A percentile compares a stretch with the other conserved stretches of the same genome.
These are phyloP conservation scores for Cryptosporidium sp. DNA, from an alignment of 169 alveolate species.

Conservation along the genomic window DNA sequence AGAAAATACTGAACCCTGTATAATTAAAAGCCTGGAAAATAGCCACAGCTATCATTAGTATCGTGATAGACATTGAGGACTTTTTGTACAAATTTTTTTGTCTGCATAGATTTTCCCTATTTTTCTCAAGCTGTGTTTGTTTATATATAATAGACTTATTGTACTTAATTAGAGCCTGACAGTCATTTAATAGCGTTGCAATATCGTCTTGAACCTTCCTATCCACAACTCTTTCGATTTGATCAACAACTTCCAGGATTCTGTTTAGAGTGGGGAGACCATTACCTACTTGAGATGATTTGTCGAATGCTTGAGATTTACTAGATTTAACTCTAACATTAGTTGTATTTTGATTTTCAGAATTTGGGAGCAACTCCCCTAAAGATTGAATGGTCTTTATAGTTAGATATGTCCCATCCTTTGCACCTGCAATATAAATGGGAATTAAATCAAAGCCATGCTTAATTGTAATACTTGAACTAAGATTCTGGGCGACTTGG, in stretches of 20 bases:
- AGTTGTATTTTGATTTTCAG: conserved; percentile 15
- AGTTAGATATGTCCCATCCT: conserved; percentile 72
- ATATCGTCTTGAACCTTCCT: conserved; percentile 46
- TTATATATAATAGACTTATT: conserved; percentile 15
- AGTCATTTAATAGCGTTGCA: conserved; percentile 10
- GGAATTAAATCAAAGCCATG: conserved; percentile 78
- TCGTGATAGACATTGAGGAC: background rate
- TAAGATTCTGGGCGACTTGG: conserved; percentile 78
- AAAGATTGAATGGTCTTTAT: background rate
- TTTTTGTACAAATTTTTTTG: conserved; percentile 7
- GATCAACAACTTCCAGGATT: conserved; percentile 31
- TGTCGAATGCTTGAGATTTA: background rate
- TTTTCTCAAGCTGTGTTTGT: conserved; percentile 42
- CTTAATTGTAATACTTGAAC: conserved; percentile 73
- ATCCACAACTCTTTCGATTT: conserved; percentile 41
- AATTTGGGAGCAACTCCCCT: background rate
- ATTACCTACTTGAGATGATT: background rate
- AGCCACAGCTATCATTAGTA: background rate
- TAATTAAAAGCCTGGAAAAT: conserved; percentile 6
- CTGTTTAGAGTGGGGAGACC: conserved; percentile 29
- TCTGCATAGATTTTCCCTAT: background rate
- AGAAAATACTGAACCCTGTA: background rate
- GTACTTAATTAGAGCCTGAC: background rate
- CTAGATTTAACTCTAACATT: background rate
- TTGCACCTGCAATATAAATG: conserved; percentile 77